Conservation (phyloP, 345 rosid genomes). For the Citrus mangshanensis region DNA sequence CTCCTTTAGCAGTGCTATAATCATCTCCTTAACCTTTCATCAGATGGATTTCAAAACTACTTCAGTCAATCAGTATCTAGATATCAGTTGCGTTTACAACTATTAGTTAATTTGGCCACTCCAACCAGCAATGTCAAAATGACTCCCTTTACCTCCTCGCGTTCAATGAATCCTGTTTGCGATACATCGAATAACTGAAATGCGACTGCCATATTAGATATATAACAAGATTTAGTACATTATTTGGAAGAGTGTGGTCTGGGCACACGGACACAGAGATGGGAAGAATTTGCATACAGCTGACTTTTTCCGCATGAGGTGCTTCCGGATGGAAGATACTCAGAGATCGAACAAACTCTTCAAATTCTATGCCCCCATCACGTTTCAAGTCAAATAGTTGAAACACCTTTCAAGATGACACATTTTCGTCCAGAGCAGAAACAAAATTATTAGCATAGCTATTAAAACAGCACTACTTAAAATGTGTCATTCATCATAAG, state of each 20-base stretch:
- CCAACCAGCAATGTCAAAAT: not conserved
- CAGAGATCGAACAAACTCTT: constrained; percentile 65
- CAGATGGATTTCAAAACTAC: not conserved
- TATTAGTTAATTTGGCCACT: not conserved
- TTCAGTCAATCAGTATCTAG: not conserved
- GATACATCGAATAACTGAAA: constrained; percentile 53
- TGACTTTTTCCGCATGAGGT: constrained; percentile 47
- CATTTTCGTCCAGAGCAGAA: not conserved
- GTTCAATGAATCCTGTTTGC: constrained; percentile 62
- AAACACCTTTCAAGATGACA: constrained; percentile 40
- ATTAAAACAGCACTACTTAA: not conserved
- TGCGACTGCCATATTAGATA: constrained; percentile 35
- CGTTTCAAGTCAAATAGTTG: constrained; percentile 57
- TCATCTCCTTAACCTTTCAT: constrained; percentile 40
- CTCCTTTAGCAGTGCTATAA: constrained; percentile 38
- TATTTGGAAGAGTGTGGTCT: not conserved
- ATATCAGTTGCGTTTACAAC: not conserved
- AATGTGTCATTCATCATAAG: too few relatives aligned
- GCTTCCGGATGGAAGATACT: constrained; percentile 72
- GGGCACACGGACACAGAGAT: not conserved
- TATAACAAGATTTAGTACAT: not conserved
- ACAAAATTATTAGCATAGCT: not conserved
- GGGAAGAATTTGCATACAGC: constrained; percentile 37
- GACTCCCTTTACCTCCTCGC: constrained; percentile 38
- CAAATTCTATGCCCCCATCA: constrained; percentile 63